Conservation (phyloP, 1,139 yeast species). For the Suhomyces anneliseae region DNA sequence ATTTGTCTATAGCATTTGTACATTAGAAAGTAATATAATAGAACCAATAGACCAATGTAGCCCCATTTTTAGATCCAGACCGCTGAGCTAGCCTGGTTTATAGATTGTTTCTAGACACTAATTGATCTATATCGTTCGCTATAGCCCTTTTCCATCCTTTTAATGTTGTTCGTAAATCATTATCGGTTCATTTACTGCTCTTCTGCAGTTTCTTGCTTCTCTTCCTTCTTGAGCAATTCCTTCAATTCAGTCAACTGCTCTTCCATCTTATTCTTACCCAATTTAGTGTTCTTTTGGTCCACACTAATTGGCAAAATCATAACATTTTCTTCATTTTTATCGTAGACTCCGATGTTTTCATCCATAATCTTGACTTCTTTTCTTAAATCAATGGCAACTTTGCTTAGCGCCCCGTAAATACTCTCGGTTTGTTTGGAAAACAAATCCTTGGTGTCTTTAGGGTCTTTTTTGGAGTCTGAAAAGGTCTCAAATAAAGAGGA, state of each 20-base stretch:
- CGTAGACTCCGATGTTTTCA: constrained; percentile 52
- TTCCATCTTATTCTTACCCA: constrained; percentile 51
- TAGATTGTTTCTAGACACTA: too few relatives aligned
- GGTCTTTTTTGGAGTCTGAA: constrained; percentile 20
- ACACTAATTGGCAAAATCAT: constrained; percentile 61
- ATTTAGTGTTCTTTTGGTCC: constrained; percentile 60
- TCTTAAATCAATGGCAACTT: constrained; percentile 49
- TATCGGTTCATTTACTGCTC: background rate
- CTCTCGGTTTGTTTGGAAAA: constrained; percentile 32
- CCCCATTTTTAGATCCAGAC: background rate
- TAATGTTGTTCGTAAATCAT: background rate
- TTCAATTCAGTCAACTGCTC: constrained; percentile 34
- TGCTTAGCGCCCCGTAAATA: constrained; percentile 37
- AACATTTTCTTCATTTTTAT: constrained; percentile 44
- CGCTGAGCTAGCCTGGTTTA: too few relatives aligned
- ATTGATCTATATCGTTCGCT: too few relatives aligned
- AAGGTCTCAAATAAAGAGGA: constrained; percentile 43
- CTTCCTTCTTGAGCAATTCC: constrained; percentile 15
- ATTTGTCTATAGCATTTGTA: background rate
- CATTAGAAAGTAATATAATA: background rate
- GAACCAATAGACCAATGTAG: too few relatives aligned
- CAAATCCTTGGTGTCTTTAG: constrained; percentile 14
- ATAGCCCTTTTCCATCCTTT: background rate
- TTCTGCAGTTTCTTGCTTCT: background rate
- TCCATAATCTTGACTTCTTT: constrained; percentile 60